Percentiles rank a stretch among this genome's conserved stretches.
These are phyloP conservation scores for Infundibulicybe gibba DNA, from an alignment of 768 basidiomycete species.

Conservation along the genomic window DNA sequence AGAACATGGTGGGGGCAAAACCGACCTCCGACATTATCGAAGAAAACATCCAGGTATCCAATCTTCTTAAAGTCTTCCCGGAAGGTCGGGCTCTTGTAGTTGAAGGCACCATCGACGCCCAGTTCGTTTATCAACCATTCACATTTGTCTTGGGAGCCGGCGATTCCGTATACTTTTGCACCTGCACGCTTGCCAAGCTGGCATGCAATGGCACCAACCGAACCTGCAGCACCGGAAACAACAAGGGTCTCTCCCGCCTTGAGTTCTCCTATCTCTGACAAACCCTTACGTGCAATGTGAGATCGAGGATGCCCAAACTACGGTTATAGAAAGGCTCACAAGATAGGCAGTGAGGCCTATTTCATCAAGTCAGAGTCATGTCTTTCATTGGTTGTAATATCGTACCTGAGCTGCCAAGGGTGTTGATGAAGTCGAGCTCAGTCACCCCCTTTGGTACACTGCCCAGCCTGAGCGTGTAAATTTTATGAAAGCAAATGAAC, in stretches of 20 bases:
- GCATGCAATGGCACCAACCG: slow-evolving; percentile 81
- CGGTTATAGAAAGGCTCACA: slow-evolving; percentile 34
- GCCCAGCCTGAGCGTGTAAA: background rate
- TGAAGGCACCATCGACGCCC: slow-evolving; percentile 78
- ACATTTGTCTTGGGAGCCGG: slow-evolving; percentile 82
- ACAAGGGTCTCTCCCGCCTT: slow-evolving; percentile 85
- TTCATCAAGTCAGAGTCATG: background rate
- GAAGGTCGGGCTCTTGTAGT: slow-evolving; percentile 84
- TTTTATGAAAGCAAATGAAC: slow-evolving; percentile 14
- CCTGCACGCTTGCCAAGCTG: slow-evolving; percentile 79
- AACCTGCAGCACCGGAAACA: slow-evolving; percentile 88
- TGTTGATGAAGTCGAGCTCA: slow-evolving; percentile 76
- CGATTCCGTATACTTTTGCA: slow-evolving; percentile 85
- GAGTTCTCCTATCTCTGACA: slow-evolving; percentile 75
- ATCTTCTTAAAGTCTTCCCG: slow-evolving; percentile 67
- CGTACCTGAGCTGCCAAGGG: slow-evolving; percentile 70
- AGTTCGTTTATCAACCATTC: slow-evolving; percentile 81
- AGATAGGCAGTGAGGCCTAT: slow-evolving; percentile 88
- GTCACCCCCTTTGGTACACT: slow-evolving; percentile 59
- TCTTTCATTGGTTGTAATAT: background rate
- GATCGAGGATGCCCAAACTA: background rate
- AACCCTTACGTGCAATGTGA: slow-evolving; percentile 46
- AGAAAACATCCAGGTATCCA: slow-evolving; percentile 80
- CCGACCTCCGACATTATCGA: slow-evolving; percentile 75
- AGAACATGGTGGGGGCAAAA: background rate